Evolutionary conservation across 805 yeast genomes (phyloP).

Genomic region (Saturnispora sekii): DNA sequence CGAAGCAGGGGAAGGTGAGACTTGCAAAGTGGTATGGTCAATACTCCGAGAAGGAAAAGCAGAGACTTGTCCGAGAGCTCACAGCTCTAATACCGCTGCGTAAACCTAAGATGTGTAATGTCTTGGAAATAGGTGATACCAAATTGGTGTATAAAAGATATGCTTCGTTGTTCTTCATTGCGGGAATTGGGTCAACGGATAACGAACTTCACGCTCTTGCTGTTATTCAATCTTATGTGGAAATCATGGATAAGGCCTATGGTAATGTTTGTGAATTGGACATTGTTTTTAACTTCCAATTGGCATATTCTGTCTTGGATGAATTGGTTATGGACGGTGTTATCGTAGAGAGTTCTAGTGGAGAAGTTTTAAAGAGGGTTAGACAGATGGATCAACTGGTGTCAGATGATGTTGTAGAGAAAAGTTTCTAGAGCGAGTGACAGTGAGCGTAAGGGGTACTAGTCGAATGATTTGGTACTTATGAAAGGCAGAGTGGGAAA

Average conservation of each 20-base stretch:
- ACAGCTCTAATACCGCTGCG: conserved; percentile 79
- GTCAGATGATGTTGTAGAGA: conserved; percentile 10
- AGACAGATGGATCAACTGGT: conserved; percentile 84
- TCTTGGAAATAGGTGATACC: conserved; percentile 73
- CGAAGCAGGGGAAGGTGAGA: conserved; percentile 93
- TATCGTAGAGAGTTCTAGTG: conserved; percentile 70
- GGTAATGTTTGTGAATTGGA: conserved; percentile 96
- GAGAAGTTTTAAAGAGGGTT: conserved; percentile 68
- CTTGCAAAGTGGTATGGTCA: conserved; percentile 90
- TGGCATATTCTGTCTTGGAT: conserved; percentile 86
- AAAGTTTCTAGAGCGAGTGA: neutral
- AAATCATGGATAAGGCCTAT: conserved; percentile 90
- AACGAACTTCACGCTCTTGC: conserved; percentile 85
- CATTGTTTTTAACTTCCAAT: conserved; percentile 89
- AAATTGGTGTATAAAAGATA: conserved; percentile 87
- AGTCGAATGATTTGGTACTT: no score
- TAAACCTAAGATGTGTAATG: conserved; percentile 91
- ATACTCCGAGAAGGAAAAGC: conserved; percentile 73
- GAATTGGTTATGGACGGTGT: conserved; percentile 86
- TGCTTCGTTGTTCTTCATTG: conserved; percentile 85
- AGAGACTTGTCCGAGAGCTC: conserved; percentile 73
- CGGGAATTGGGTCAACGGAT: conserved; percentile 74
- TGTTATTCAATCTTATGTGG: conserved; percentile 85
- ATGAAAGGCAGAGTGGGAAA: no score
- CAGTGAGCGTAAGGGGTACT: neutral